Conservation (phyloP, 116 monocot genomes). For the Zostera marina region DNA sequence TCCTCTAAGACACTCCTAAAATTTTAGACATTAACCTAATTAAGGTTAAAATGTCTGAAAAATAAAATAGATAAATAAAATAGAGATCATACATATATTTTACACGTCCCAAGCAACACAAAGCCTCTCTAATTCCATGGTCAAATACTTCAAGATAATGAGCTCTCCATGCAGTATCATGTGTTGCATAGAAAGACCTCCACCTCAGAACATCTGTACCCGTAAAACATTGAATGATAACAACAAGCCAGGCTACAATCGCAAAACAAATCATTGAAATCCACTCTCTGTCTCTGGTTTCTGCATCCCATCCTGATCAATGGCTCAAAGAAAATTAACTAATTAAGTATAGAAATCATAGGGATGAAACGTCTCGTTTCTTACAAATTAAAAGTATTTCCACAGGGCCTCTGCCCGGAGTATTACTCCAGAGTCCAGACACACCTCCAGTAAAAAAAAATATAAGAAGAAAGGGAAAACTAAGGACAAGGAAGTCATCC, state of each 20-base stretch:
- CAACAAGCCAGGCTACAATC: constrained; percentile 62
- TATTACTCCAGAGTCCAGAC: too few species aligned
- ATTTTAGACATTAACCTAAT: constrained; percentile 5
- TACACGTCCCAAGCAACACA: constrained; percentile 91
- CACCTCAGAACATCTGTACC: constrained; percentile 84
- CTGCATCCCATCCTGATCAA: constrained; percentile 34
- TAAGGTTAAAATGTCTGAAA: neutral
- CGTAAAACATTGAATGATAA: constrained; percentile 62
- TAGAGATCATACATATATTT: constrained; percentile 69
- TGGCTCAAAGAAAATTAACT: constrained; percentile 4
- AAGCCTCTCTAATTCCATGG: constrained; percentile 86
- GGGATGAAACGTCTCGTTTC: too few species aligned
- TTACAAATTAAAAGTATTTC: too few species aligned
- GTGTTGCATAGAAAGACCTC: constrained; percentile 90
- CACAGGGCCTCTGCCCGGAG: too few species aligned
- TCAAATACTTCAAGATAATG: constrained; percentile 97
- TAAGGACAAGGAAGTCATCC: too few species aligned
- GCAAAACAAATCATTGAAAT: constrained; percentile 40
- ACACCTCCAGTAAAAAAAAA: too few species aligned
- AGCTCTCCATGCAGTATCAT: constrained; percentile 92
- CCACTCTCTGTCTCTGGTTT: constrained; percentile 21
- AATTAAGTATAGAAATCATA: neutral
- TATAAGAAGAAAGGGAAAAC: too few species aligned
- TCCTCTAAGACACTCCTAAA: constrained; percentile 85
- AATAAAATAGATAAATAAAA: neutral